Base-by-base conservation (phyloP, 106 monocot genomes). In the Allium sativum region DNA sequence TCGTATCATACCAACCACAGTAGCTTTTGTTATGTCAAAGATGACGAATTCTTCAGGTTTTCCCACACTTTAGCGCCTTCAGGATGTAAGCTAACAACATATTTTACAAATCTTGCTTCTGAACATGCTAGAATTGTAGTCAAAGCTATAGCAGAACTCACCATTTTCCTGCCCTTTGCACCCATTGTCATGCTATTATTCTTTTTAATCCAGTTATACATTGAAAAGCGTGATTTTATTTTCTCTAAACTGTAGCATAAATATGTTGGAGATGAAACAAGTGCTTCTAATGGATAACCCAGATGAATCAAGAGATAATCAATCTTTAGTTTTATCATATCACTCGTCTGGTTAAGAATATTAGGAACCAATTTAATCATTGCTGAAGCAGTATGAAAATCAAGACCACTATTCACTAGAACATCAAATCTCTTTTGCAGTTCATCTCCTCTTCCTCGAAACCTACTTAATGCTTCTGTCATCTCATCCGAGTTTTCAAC, bases 401-500 rank as follows among this genome's bases (percentile, higher is more conserved):
- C 79, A 45, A 90, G 56, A 4, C 85, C 85, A 52, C 76, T 74
- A 67, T 75, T 68, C 48, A 90, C 74, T 15, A 90, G 51, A 52
- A 69, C 72, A 68, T 83, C 77, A 53, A 83, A 88, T 61, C 88
- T 71, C 57, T 78, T 70, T 45, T 88, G 83, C 58, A 88, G 54
- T 65, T 77, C 81, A 59, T 89, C 89, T 41, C 89, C 89, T 70
- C 89, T 74, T 20, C 89, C 89, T n/a, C 84, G 58, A 48, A 89
- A 89, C 62, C 78, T 78, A 11, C 67, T 70, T 45, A 78, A 52
- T 15, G 84, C 89, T 62, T 69, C 68, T 43, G 70, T 59, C 78
- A 89, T 78, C 73, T 89, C 89, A 57, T 89, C 84, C 7, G 89
- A 74, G 48, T 84, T 89, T 67, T 89, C 89, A 42, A 78, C 61